Evolutionary conservation across 2,329 filamentous ascomycete species (phyloP).

Genomic region (Aureobasidium subglaciale): DNA sequence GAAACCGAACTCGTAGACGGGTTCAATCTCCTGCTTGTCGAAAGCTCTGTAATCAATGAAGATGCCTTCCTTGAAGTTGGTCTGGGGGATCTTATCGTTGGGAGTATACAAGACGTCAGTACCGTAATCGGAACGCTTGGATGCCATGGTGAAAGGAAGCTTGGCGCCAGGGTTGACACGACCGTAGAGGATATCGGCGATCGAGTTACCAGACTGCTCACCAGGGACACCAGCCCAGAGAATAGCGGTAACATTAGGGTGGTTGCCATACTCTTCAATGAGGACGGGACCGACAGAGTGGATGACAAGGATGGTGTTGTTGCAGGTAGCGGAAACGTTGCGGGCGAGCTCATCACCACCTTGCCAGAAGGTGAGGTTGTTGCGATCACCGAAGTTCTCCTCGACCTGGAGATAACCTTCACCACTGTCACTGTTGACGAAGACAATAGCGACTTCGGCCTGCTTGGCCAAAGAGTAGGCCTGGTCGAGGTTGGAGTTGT

Average conservation of each 20-base stretch:
- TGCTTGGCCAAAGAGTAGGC: conserved; percentile 26
- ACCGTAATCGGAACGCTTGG: conserved; percentile 58
- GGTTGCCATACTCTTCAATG: conserved; percentile 62
- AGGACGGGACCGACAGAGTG: conserved; percentile 75
- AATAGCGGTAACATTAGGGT: conserved; percentile 71
- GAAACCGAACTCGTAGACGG: conserved; percentile 70
- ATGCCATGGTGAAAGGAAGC: conserved; percentile 70
- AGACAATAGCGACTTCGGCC: conserved; percentile 36
- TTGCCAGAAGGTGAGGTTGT: conserved; percentile 42
- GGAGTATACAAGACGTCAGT: conserved; percentile 56
- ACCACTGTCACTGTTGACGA: conserved; percentile 42
- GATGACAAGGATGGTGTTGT: conserved; percentile 83
- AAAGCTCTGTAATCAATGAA: conserved; percentile 74
- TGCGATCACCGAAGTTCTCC: conserved; percentile 40
- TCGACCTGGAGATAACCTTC: conserved; percentile 44
- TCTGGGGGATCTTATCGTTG: conserved; percentile 63
- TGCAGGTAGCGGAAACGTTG: conserved; percentile 65
- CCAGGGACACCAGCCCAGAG: conserved; percentile 72
- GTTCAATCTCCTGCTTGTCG: conserved; percentile 55
- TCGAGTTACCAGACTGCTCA: conserved; percentile 69
- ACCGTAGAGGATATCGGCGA: conserved; percentile 72
- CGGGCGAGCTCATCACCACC: conserved; percentile 52
- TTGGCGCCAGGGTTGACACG: conserved; percentile 65
- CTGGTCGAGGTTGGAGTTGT: conserved; percentile 23
- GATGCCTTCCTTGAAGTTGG: conserved; percentile 64